Base-by-base conservation (phyloP, 1,284 basidiomycete genomes). In the Peniophora sp. region DNA sequence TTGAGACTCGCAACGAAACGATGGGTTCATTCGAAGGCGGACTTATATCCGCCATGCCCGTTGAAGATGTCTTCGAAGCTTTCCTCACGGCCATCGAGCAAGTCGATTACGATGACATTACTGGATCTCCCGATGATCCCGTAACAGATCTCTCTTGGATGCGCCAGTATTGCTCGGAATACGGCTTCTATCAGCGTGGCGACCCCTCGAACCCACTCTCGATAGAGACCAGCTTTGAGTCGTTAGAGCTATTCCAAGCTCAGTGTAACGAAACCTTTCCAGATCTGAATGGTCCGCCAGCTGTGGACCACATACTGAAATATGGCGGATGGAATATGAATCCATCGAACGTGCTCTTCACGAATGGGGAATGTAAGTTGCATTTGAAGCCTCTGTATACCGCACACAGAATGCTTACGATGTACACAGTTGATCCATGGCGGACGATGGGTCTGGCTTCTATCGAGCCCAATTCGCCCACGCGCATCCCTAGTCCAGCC, bases 91-190 rank as follows among this genome's bases (percentile, higher is more conserved):
- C 70, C 1, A 58, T 77, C 27, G 66, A 63, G 23, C 71, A 77
- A 54, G 58, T 75, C 9, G 70, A 75, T 53, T 75, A 75, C 54
- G 71, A 71, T 54, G 65, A 71, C 12, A 71, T 75, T 25, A 65
- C 68, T 0, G 66, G 70, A 2, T 61, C 58, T 45, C 51, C 67
- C 0, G 70, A 72, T 52, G 73, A 75, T 58, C 71, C 72, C 8
- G 68, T 70, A 1, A 54, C 59, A 48, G 73, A 74, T 50, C 60
- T 59, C 24, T 74, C 73, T 2, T 77, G 74, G 74, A 75, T 74
- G 74, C 69, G 74, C 65, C 74, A 77, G 53, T 77, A 76, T 52
- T 77, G 73, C 52, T 76, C 74, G 0, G 73, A 76, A 58, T 75
- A 74, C 52, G 74, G 74, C 71, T n/a, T n/a, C 62, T 50, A 22